Conservation (phyloP, 108 stramenopile species). For the Bacterosira constricta region DNA sequence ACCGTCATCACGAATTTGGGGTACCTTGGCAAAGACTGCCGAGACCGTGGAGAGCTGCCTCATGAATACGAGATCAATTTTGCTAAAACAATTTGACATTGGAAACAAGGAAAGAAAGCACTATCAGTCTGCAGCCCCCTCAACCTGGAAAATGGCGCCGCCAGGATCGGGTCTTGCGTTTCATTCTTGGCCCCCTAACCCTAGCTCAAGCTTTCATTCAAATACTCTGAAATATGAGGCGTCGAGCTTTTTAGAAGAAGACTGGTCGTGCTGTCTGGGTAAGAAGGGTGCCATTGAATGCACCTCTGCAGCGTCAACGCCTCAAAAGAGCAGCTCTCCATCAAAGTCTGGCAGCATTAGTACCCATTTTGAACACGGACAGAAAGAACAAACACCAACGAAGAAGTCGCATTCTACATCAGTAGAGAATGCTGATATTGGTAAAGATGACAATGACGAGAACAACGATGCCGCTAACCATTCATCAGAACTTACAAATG, state of each 20-base stretch:
- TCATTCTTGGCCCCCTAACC: background rate
- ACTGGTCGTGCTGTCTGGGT: constrained; percentile 31
- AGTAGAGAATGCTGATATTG: constrained; percentile 3
- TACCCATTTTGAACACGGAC: constrained; percentile 32
- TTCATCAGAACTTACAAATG: background rate
- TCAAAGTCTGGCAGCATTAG: constrained; percentile 17
- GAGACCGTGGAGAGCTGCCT: constrained; percentile 9
- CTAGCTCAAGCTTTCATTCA: background rate
- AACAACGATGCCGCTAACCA: background rate
- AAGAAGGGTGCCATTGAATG: background rate
- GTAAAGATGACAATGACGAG: background rate
- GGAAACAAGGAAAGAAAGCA: background rate
- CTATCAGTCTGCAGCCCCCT: background rate
- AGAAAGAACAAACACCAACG: constrained; percentile 3
- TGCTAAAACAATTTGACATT: constrained; percentile 18
- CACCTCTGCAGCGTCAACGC: background rate
- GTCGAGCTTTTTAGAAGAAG: background rate
- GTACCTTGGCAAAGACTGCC: background rate
- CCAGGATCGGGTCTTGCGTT: constrained; percentile 11
- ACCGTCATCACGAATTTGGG: constrained; percentile 1
- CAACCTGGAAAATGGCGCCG: constrained; percentile 6
- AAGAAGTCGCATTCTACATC: background rate
- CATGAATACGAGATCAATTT: constrained; percentile 4
- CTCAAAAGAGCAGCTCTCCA: constrained; percentile 15
- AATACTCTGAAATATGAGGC: background rate